These are phyloP conservation scores for cucumber (Cucumis sativus) DNA, from an alignment of 306 rosid species.

Conservation along the genomic window Cucumber_9930_V3 NC_026657.2:38914501-38915000, in stretches of 20 bases:
- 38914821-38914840: constrained; percentile 4
- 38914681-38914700: background rate
- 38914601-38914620: no score
- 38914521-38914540: no score
- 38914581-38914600: no score
- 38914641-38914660: background rate
- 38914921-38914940: constrained; percentile 88
- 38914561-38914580: no score
- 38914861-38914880: constrained; percentile 25
- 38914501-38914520: no score
- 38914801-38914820: background rate
- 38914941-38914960: constrained; percentile 93
- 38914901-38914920: constrained; percentile 81
- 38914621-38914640: background rate
- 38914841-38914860: constrained; percentile 18
- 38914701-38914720: background rate
- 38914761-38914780: background rate
- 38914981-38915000: constrained; percentile 38
- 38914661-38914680: background rate
- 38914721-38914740: background rate
- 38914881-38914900: constrained; percentile 95
- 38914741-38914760: background rate
- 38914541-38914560: no score
- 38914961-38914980: constrained; percentile 89
- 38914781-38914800: background rate